Base-by-base conservation (phyloP, 2,329 filamentous ascomycete species). In the Corinectria fuckeliana region DNA sequence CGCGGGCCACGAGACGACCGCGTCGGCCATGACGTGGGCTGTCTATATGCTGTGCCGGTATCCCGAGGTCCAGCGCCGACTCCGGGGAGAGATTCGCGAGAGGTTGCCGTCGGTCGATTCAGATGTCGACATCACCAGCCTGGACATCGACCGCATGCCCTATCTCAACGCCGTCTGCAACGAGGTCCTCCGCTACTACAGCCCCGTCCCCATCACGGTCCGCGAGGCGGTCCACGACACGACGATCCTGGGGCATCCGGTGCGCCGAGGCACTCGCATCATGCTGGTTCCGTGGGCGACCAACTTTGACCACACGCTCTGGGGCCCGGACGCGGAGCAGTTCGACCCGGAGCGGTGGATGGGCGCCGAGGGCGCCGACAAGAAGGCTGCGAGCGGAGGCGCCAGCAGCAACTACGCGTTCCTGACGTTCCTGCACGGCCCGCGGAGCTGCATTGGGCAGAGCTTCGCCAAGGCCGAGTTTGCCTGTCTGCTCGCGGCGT, bases 291-390 rank as follows among this genome's bases (percentile, higher is more conserved):
- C 85, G 2, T 84, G 82, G 80, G 90, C 90, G 8, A 84, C 89
- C 70, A 96, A 97, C 79, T 85, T 85, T 23, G 86, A 86, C 62
- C 79, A 79, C 39, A 76, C 80, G 2, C 80, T 93, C 9, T 97
- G 93, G 93, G 93, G 93, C 0, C 74, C 81, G 0, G 90, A 94
- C 66, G 92, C 92, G 0, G 76, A 78, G 26, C 79, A 85, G 45
- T 97, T 97, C 81, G 85, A 91, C 54, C 93, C 93, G 0, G 91
- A 93, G 36, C 82, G 91, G 13, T 94, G 91, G 91, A 81, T 89
- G n/a, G 74, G 74, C 28, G 80, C 70, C 28, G 60, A 60, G 42
- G 64, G 62, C 63, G 69, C 69, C 34, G 73, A 73, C 26, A 75
- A 77, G 50, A 77, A 60, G 13, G 80, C 80, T 4, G 88, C 88